Evolutionary conservation across 75 land plant species (phyloP).

Genomic region (Selaginella tamariscina): DNA sequence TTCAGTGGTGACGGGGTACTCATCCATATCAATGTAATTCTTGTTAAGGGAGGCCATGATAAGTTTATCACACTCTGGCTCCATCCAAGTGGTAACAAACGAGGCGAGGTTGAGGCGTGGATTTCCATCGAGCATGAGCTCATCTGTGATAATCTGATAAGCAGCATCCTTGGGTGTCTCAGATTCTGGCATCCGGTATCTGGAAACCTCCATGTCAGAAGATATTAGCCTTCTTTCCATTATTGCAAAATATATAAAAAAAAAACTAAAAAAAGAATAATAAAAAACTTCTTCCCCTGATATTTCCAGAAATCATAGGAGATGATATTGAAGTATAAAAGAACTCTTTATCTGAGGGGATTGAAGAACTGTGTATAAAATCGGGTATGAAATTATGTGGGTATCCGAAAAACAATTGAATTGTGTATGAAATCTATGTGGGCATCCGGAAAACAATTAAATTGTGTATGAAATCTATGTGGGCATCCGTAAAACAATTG

Average conservation of each 20-base stretch:
- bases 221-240: not conserved
- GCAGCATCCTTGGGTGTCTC: slow-evolving; percentile 58
- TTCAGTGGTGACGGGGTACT: slow-evolving; percentile 58
- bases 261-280: not conserved
- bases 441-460: too few relatives aligned
- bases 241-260: not conserved
- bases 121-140: slow-evolving; percentile 53
- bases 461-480: too few relatives aligned
- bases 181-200: slow-evolving; percentile 36
- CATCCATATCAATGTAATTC: slow-evolving; percentile 55
- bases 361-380: too few relatives aligned
- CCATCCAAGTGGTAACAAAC: slow-evolving; percentile 64
- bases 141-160: slow-evolving; percentile 50
- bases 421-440: too few relatives aligned
- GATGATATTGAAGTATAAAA: not conserved
- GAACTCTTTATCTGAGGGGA: not conserved
- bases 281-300: not conserved
- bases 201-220: slow-evolving; percentile 8
- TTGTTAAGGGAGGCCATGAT: slow-evolving; percentile 36
- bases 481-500: too few relatives aligned
- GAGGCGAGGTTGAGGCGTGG: slow-evolving; percentile 54
- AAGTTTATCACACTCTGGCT: slow-evolving; percentile 51
- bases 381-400: too few relatives aligned
- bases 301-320: not conserved
- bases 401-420: too few relatives aligned